Conservation (phyloP, 176 grass and related monocot species). For the Carex kokanica region DNA sequence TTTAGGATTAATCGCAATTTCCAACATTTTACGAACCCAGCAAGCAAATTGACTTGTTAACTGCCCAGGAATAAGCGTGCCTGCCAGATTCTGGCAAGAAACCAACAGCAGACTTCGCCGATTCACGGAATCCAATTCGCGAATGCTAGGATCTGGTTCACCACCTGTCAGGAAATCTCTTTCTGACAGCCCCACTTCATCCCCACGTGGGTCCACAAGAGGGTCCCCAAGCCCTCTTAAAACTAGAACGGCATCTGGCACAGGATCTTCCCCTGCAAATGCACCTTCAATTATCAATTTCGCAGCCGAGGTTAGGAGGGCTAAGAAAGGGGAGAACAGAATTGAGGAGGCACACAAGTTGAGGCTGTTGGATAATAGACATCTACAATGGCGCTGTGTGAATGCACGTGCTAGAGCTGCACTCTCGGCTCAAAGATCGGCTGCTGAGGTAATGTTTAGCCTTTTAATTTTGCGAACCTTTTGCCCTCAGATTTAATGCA, state of each 20-base stretch:
- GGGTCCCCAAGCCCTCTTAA: slow-evolving; percentile 50
- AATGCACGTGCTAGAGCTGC: slow-evolving; percentile 60
- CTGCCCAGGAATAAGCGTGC: slow-evolving; percentile 63
- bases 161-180: slow-evolving; percentile 46
- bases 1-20: slow-evolving; percentile 1
- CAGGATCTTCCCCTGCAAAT: slow-evolving; percentile 38
- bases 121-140: slow-evolving; percentile 52
- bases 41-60: slow-evolving; percentile 5
- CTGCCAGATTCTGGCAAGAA: slow-evolving; percentile 93
- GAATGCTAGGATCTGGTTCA: slow-evolving; percentile 26
- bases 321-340: slow-evolving; percentile 84
- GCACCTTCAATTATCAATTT: slow-evolving; percentile 96
- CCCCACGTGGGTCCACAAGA: slow-evolving; percentile 49
- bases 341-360: slow-evolving; percentile 91
- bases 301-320: slow-evolving; percentile 88
- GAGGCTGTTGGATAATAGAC: slow-evolving; percentile 70
- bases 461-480: not conserved
- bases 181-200: slow-evolving; percentile 54
- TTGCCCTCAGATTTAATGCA: not conserved
- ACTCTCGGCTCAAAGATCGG: slow-evolving; percentile 59
- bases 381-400: slow-evolving; percentile 92
- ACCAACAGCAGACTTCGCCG: slow-evolving; percentile 75
- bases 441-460: slow-evolving; percentile 58
- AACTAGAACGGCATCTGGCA: slow-evolving; percentile 35
- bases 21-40: not conserved